phyloP scores from a whole-genome alignment of 805 yeast species.

The Komagataella pseudopastoris region DNA sequence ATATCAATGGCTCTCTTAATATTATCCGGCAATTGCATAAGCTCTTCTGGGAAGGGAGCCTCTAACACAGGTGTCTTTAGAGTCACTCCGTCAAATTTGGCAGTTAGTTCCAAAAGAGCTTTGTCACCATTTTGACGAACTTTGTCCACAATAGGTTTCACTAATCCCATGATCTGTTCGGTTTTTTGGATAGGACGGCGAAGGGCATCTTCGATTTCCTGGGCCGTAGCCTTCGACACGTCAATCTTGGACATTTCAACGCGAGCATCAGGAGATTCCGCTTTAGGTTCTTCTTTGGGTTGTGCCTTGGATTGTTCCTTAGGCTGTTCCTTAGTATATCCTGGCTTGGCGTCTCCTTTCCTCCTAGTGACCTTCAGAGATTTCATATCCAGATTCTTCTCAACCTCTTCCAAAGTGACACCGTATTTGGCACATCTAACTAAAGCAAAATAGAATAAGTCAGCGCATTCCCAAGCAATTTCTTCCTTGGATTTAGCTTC shows the following conservation, averaged over 20 bases:
- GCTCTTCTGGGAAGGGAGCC: constrained; percentile 79
- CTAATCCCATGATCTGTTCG: constrained; percentile 83
- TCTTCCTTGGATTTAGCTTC: constrained; percentile 61
- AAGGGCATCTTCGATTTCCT: constrained; percentile 47
- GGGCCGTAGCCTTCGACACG: constrained; percentile 23
- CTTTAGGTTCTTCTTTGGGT: constrained; percentile 9
- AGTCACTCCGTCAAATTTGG: constrained; percentile 78
- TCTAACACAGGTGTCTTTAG: constrained; percentile 58
- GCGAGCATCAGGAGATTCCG: constrained; percentile 18
- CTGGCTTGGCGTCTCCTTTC: constrained; percentile 90
- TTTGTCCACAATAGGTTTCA: constrained; percentile 74
- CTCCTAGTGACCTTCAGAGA: constrained; percentile 81
- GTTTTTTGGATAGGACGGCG: constrained; percentile 94
- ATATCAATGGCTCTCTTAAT: constrained; percentile 85
- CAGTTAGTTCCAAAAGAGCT: constrained; percentile 82
- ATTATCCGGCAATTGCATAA: constrained; percentile 59
- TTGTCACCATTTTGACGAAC: constrained; percentile 73
- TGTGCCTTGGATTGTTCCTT: constrained; percentile 7
- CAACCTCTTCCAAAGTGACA: constrained; percentile 70
- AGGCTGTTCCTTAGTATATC: constrained; percentile 31
- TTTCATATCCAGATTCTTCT: constrained; percentile 72
- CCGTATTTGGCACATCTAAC: constrained; percentile 52
- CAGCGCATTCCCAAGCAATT: constrained; percentile 96
- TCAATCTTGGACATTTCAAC: constrained; percentile 40
- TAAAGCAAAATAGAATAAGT: constrained; percentile 48